Base-by-base conservation (phyloP, 2,329 filamentous ascomycete species). In the Trichophyton mentagrophytes region DNA sequence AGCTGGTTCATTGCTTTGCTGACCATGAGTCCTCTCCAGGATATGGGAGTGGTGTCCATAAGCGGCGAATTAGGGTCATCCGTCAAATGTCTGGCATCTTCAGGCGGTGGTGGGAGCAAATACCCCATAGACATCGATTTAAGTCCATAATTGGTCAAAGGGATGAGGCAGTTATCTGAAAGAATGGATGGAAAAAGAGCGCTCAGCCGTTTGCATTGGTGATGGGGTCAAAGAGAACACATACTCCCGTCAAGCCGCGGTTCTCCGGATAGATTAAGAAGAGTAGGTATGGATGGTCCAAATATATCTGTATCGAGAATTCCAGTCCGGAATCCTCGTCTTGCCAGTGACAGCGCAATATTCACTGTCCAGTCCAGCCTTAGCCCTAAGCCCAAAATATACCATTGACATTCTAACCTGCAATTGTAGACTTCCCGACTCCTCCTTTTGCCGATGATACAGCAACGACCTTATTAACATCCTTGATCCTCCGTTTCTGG, bases 91-190 rank as follows among this genome's bases (percentile, higher is more conserved):
- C 71, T 67, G 9, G 85, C 81, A 65, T 90, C 86, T 20, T 83
- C 83, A 1, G 66, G 55, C 60, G 69, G 66, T 25, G 70, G 69
- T 9, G 71, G 72, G 42, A 96, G 85, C 0, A 99, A 81, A 66
- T 96, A 97, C 57, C 93, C 93, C 89, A 99, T 97, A 0, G 91
- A 96, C 93, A 99, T 99, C 60, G 90, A 95, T 74, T 95, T 95
- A 61, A 99, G 82, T 46, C 93, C 93, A 77, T 97, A 97, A 70
- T 95, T 96, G 22, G 88, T 90, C 25, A 99, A 76, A 0, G 93
- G 93, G 1, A 97, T 69, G 2, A 99, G 81, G 68, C 90, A 74
- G 60, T 75, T 71, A 20, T 75, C 73, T 75, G 58, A 46, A 40
- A n/a, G 40, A 44, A 44, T 44, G 4, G 13, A 42, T 3, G 36